Base-by-base conservation (phyloP, 1,284 basidiomycete genomes). In the Cyathus olla region DNA sequence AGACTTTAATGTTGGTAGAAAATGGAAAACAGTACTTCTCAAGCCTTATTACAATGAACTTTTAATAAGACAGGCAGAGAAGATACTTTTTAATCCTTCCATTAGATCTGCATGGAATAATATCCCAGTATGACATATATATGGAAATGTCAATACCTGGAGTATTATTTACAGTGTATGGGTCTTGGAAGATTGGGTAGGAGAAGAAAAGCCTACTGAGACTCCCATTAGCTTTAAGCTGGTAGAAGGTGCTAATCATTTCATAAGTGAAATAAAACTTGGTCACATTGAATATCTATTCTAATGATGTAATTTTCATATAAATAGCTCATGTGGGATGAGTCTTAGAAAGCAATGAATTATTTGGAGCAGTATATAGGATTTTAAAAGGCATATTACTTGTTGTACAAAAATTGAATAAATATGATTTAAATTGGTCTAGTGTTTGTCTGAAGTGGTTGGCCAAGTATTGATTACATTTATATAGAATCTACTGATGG, bases 91-190 rank as follows among this genome's bases (percentile, higher is more conserved):
- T n/a, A 31, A 31, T 37, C 28, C 51, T 21, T 19, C 19, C 15
- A 27, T 53, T 17, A 28, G 22, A 17, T n/a, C 27, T 19, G 35
- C 29, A 37, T 72, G 66, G 70, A 26, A 17, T 8, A 29, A 39
- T n/a, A 37, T 57, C 6, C 55, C 55, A 21, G n/a, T 72, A 4
- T 62, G 57, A 27, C 37, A 61, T 48, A 24, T 69, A 24, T 62
- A 63, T 28, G 62, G 64, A 4, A 62, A 61, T 24, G 55, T 56
- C 13, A 60, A 28, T 47, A 2, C 62, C 3, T 64, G 63, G 62
- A 63, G 57, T 46, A 29, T 66, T 27, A 26, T 57, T 4, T 55
- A 50, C 48, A 57, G 59, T 5, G 57, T 31, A 22, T 72, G 68
- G 70, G 28, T 42, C 3, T 40, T 72, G 3, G 57, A 69, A 48